Evolutionary conservation across 495 filamentous ascomycete species (phyloP).

Genomic region (Bryoglossum gracile): DNA sequence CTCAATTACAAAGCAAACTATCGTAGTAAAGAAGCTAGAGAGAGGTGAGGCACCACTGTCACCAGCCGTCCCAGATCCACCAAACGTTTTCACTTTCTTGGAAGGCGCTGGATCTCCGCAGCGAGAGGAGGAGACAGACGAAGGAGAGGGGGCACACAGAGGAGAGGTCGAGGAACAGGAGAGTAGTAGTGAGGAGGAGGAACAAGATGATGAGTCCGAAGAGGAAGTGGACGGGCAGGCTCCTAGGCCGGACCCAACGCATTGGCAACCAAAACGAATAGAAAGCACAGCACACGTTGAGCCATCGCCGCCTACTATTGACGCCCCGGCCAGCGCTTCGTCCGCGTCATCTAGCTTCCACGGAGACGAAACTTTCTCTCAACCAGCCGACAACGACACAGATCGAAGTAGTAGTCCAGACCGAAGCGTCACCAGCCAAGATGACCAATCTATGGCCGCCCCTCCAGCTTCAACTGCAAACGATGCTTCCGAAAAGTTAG

Average conservation of each 20-base stretch:
- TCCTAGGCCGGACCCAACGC: not conserved
- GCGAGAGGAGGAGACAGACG: not conserved
- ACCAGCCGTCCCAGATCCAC: conserved; percentile 25
- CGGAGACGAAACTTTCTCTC: conserved; percentile 27
- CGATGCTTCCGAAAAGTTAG: conserved; percentile 20
- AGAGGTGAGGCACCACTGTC: conserved; percentile 13
- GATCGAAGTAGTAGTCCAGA: conserved; percentile 41
- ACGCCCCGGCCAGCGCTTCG: conserved; percentile 24
- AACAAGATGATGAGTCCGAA: conserved; percentile 7
- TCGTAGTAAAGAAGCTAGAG: conserved; percentile 11
- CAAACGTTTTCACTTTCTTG: conserved; percentile 22
- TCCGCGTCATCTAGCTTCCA: conserved; percentile 30
- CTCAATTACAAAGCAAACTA: conserved; percentile 21
- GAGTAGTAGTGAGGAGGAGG: conserved; percentile 1
- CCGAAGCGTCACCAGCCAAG: conserved; percentile 18
- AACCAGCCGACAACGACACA: conserved; percentile 32
- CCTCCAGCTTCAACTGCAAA: conserved; percentile 5
- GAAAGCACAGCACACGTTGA: not conserved
- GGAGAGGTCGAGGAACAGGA: conserved; percentile 3
- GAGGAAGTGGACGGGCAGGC: conserved; percentile 3
- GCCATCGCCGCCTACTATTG: not conserved
- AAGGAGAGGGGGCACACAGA: conserved; percentile 1
- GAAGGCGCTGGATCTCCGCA: conserved; percentile 4
- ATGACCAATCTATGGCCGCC: conserved; percentile 20
- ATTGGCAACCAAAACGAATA: conserved; percentile 1